Base-by-base conservation (phyloP, 352 stramenopile genomes). In the Pythium rishiriense region DNA sequence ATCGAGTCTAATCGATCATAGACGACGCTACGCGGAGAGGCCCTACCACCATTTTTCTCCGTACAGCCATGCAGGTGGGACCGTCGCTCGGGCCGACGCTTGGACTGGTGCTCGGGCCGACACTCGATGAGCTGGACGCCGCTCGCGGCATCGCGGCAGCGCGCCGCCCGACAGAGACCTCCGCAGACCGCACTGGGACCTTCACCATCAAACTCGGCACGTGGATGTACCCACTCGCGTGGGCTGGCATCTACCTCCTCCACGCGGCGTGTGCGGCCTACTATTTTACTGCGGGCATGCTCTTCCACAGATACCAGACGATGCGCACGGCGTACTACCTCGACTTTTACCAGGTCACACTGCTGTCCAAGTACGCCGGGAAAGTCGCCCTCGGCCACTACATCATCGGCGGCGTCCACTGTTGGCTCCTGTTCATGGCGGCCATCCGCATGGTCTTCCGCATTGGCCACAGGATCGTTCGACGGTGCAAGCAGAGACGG, bases 331-430 rank as follows among this genome's bases (percentile, higher is more conserved):
- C 66, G n/a, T 25, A 49, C n/a, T 65, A 59, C 29, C 66, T 80
- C 24, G 66, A 73, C 7, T 74, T 72, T 26, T 71, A 70, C 43
- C 25, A 66, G 6, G 61, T 75, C 22, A 69, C 66, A 0, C 63
- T 79, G 49, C 70, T 67, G 9, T 4, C 64, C 8, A 42, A 29
- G 9, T 54, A 72, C 46, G 64, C 73, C 15, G 22, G 33, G n/a
- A 26, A 25, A 8, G 66, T 80, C 29, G 52, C 67, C 7, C 31
- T 61, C 2, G 64, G 68, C 24, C 70, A 78, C 42, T 68, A 46
- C 4, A n/a, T 65, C 10, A 28, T 76, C 50, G 66, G 60, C 9
- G 52, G 19, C 15, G 46, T 76, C 28, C 73, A 81, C 39, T 62
- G 31, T 21, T 66, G 51, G 25, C 54, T 74, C 19, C n/a, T 78